Base-by-base conservation (phyloP, 2,329 filamentous ascomycete genomes). In the Arthrobotrys pseudoclavata region DNA sequence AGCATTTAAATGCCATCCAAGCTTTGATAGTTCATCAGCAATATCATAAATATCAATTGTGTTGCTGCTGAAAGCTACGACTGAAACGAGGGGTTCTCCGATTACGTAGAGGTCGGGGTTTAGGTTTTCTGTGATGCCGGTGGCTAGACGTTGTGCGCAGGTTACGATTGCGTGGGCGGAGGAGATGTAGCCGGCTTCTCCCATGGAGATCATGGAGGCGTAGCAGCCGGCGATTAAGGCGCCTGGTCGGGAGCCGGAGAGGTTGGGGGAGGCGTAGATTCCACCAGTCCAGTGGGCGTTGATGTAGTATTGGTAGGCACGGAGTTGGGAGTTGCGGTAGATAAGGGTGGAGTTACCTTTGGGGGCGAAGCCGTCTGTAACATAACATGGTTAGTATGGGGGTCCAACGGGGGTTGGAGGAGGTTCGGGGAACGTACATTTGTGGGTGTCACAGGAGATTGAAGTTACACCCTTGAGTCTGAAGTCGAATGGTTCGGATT, bases 371-470 rank as follows among this genome's bases (percentile, higher is more conserved):
- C 96, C 96, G 83, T 99, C 79, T 79, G 53, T 63, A 31, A 53
- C 15, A 53, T 20, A 37, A 61, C 7, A 4, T 22, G 42, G 52
- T 74, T 71, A 71, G 67, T 61, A 29, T 42, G 37, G 22, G 24
- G 7, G 29, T 45, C 6, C 64, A n/a, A 26, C 3, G 3, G 13
- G 20, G 29, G 18, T 18, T 24, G 22, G 10, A 34, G 42, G 10
- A 37, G 7, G 34, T 40, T 40, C 5, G 37, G 26, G n/a, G 18
- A 22, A 55, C 22, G 22, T 79, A 79, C 76, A 99, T 84, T 99
- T 99, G 88, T 99, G 96, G 1, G 96, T 99, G 84, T 99, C 96
- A 84, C 94, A 96, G 80, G 91, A 94, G 84, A 99, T 98, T 84
- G 91, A 95, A 2, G 95, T 97, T 42, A 99, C 96, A 81, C 96